Evolutionary conservation across 2,329 filamentous ascomycete species (phyloP).

Genomic region (Akanthomyces muscarius): DNA sequence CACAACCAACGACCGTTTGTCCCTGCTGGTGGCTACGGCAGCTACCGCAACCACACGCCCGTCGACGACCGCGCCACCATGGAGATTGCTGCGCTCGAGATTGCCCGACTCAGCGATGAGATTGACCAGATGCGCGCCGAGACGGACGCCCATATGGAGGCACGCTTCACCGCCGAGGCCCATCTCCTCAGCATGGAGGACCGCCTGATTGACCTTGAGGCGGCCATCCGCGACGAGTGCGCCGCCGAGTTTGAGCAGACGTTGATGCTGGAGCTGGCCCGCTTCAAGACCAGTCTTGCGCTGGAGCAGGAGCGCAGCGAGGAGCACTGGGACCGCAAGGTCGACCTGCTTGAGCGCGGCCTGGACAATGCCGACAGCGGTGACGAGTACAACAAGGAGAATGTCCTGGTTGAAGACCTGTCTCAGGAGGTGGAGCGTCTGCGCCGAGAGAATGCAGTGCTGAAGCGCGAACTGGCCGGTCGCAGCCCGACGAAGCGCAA

Average conservation of each 20-base stretch:
- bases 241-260: constrained; percentile 79
- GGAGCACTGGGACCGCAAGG: constrained; percentile 82
- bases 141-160: constrained; percentile 66
- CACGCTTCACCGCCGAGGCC: constrained; percentile 67
- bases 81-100: constrained; percentile 76
- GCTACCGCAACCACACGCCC: constrained; percentile 39
- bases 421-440: constrained; percentile 69
- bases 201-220: constrained; percentile 64
- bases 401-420: constrained; percentile 58
- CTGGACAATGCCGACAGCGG: constrained; percentile 38
- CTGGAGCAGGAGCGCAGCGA: constrained; percentile 76
- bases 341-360: constrained; percentile 58
- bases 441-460: constrained; percentile 57
- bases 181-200: constrained; percentile 69
- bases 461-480: constrained; percentile 62
- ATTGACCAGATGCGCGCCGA: constrained; percentile 70
- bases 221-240: constrained; percentile 83
- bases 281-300: constrained; percentile 78
- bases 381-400: constrained; percentile 58
- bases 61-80: constrained; percentile 64
- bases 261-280: constrained; percentile 67
- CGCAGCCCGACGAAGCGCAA: constrained; percentile 60
- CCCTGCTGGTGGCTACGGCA: constrained; percentile 31
- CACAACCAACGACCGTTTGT: constrained; percentile 37
- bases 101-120: constrained; percentile 67